These are phyloP conservation scores for Porogramme epimiltina DNA, from an alignment of 1,284 basidiomycete genomes.

Conservation along the genomic window DNA sequence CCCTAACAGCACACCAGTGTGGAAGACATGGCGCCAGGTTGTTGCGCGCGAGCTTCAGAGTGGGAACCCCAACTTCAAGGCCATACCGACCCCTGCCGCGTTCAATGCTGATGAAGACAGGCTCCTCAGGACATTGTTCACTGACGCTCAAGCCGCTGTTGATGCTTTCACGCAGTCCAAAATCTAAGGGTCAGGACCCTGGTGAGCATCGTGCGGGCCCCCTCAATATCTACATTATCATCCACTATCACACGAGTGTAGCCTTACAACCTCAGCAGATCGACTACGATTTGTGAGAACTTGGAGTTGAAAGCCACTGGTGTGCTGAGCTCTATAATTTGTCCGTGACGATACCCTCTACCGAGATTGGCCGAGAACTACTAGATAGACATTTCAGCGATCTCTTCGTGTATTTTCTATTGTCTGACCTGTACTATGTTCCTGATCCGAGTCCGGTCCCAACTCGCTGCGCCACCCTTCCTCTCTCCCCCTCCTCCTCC, in stretches of 20 bases:
- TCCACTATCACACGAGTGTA: no score
- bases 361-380: no score
- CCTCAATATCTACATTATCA: not conserved
- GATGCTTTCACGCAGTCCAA: slow-evolving; percentile 7
- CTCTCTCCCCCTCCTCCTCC: no score
- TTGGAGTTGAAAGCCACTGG: no score
- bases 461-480: no score
- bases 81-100: not conserved
- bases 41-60: slow-evolving; percentile 13
- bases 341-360: not conserved
- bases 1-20: slow-evolving; percentile 22
- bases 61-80: slow-evolving; percentile 10
- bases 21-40: slow-evolving; percentile 16
- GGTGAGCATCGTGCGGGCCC: not conserved
- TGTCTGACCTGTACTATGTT: no score
- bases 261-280: no score
- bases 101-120: slow-evolving; percentile 13
- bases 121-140: slow-evolving; percentile 13
- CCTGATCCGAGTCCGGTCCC: no score
- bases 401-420: no score
- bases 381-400: no score
- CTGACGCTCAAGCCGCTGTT: slow-evolving; percentile 18
- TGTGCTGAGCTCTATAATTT: no score
- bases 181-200: not conserved
- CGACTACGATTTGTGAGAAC: no score